Base-by-base conservation (phyloP, 352 stramenopile species). In the Phytophthora melonis region DNA sequence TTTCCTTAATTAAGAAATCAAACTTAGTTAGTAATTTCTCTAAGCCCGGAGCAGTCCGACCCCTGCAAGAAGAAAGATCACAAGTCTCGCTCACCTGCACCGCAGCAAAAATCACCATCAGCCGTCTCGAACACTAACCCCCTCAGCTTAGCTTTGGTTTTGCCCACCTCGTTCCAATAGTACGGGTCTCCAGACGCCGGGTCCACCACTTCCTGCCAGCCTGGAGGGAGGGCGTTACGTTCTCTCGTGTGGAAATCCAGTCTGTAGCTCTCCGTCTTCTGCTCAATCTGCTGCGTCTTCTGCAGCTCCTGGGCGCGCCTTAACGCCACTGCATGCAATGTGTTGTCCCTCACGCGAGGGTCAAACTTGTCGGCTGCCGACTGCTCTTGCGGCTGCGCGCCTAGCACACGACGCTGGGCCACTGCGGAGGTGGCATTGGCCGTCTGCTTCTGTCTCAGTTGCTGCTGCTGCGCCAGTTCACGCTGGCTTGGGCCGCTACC, bases 81-180 rank as follows among this genome's bases (percentile, higher is more conserved):
- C 2, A 21, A 8, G 14, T 45, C 36, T 10, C 14, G 16, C 45
- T 36, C 16, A 63, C 63, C 63, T n/a, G n/a, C n/a, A n/a, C n/a
- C n/a, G n/a, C n/a, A n/a, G n/a, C n/a, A n/a, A n/a, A n/a, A 64
- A 67, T 63, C 7, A 6, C 13, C 19, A 34, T 70, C 10, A 68
- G 25, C 68, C 14, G 36, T 58, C 14, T 25, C 62, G 6, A 70
- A 58, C 50, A 11, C n/a, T 11, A 6, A n/a, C 25, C 32, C 47
- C 14, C 14, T 11, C 19, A 41, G 27, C 23, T 25, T 66, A 21
- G 9, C 43, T 23, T 3, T 19, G 21, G 13, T 52, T 49, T 9
- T 14, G 39, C 63, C 32, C 32, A 93, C 89, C 81, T 96, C 78
- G 54, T 94, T 93, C 86, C 87, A 96, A 66, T 89, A 96, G 74